phyloP scores from a whole-genome alignment of 2,329 filamentous ascomycete species.

The Hypoxylon sp. region DNA sequence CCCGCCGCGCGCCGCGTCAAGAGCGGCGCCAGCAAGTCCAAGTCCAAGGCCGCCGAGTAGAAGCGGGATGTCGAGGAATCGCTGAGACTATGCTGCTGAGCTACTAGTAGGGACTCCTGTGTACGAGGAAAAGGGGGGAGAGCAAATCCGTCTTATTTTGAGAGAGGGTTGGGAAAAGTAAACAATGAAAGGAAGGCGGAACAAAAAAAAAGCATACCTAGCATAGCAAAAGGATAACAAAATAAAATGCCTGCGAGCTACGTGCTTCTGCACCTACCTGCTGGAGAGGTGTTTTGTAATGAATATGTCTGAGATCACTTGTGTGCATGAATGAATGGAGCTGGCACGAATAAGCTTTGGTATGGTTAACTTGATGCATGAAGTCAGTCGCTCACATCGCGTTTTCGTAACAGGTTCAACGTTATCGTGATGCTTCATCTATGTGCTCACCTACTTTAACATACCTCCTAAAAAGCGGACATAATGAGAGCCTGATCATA shows the following conservation, averaged over 20 bases:
- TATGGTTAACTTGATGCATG: background rate
- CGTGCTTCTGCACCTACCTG: background rate
- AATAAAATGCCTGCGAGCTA: conserved; percentile 4
- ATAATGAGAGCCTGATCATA: too few relatives aligned
- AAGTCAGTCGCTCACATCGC: background rate
- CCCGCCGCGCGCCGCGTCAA: conserved; percentile 79
- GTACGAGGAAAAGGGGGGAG: background rate
- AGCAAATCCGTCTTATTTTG: too few relatives aligned
- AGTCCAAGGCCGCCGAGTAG: conserved; percentile 55
- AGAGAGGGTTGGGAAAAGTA: background rate
- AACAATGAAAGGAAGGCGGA: background rate
- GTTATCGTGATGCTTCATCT: too few relatives aligned
- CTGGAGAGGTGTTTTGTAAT: conserved; percentile 7
- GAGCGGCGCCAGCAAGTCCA: conserved; percentile 66
- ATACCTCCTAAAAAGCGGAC: too few relatives aligned
- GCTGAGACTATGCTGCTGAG: conserved; percentile 11
- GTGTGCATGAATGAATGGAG: conserved; percentile 24
- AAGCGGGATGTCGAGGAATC: conserved; percentile 1
- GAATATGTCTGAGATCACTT: conserved; percentile 2
- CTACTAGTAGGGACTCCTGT: background rate
- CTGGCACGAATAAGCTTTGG: conserved; percentile 7
- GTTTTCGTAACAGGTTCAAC: too few relatives aligned
- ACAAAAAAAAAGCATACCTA: background rate
- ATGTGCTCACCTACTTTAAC: too few relatives aligned
- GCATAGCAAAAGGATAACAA: conserved; percentile 7